Conservation (phyloP, 345 rosid genomes). For the Rhodamnia rubescens region DNA sequence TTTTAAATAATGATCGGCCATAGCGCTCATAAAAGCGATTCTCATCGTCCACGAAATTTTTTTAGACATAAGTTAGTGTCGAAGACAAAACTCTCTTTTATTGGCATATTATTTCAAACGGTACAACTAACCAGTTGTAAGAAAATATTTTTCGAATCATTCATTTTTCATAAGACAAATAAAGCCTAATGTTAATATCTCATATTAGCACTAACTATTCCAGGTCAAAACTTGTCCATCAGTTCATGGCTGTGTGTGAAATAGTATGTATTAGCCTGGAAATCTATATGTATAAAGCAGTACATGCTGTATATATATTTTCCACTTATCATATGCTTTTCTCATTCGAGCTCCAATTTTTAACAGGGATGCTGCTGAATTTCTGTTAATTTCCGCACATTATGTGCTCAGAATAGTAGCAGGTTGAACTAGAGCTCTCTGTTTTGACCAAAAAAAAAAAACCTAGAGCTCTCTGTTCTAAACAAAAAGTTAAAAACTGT, state of each 20-base stretch:
- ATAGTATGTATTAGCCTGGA: not conserved
- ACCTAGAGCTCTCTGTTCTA: not conserved
- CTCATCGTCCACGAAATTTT: not conserved
- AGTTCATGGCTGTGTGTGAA: not conserved
- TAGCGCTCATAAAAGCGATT: not conserved
- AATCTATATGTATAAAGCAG: not conserved
- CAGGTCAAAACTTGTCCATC: not conserved
- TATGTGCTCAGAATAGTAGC: not conserved
- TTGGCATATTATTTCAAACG: not conserved
- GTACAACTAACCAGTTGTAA: not conserved
- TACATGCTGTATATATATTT: not conserved
- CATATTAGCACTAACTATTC: not conserved
- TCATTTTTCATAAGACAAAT: not conserved
- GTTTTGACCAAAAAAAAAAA: not conserved
- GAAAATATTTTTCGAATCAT: not conserved
- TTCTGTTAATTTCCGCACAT: not conserved
- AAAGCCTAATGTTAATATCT: not conserved
- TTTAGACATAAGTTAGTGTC: not conserved
- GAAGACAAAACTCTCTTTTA: not conserved
- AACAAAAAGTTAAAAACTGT: not conserved
- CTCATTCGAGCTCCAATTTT: not conserved
- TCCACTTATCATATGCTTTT: not conserved
- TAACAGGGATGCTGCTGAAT: not conserved
- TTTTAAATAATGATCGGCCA: not conserved
- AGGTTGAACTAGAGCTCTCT: not conserved